phyloP scores from a whole-genome alignment of 1,284 basidiomycete genomes.

The Microbotryum silenes-acaulis region DNA sequence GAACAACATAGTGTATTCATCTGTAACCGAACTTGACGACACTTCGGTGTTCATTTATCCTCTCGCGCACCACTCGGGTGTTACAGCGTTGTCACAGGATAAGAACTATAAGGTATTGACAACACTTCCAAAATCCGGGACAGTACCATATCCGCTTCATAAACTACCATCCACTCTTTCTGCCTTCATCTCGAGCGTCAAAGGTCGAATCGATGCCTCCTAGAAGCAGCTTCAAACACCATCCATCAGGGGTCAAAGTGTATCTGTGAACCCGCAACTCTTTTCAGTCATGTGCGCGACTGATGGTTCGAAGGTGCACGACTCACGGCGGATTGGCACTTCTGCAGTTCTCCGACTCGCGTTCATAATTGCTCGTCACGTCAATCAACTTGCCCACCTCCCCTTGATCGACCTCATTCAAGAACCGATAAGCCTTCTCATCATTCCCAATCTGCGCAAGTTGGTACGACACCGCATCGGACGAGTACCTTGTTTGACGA shows the following conservation, averaged over 20 bases:
- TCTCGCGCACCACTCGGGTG: neutral
- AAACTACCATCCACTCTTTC: neutral
- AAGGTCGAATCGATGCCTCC: neutral
- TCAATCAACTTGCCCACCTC: slow-evolving; percentile 1
- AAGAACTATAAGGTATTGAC: neutral
- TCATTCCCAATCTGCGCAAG: neutral
- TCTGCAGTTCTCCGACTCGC: neutral
- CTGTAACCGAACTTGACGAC: neutral
- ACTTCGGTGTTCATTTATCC: neutral
- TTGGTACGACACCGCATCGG: neutral
- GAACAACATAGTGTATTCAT: too few relatives aligned
- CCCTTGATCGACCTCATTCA: neutral
- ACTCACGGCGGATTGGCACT: neutral
- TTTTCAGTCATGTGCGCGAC: too few relatives aligned
- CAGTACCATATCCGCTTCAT: neutral
- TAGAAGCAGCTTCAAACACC: slow-evolving; percentile 2
- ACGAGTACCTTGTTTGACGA: neutral
- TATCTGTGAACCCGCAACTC: neutral
- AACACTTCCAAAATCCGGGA: neutral
- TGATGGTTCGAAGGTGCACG: too few relatives aligned
- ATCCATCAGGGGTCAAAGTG: neutral
- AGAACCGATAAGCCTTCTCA: neutral
- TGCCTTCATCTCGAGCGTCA: neutral
- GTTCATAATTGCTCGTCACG: slow-evolving; percentile 2
- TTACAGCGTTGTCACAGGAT: neutral